Evolutionary conservation across 2,329 filamentous ascomycete genomes (phyloP).

Genomic region (Pseudogymnoascus verrucosus): DNA sequence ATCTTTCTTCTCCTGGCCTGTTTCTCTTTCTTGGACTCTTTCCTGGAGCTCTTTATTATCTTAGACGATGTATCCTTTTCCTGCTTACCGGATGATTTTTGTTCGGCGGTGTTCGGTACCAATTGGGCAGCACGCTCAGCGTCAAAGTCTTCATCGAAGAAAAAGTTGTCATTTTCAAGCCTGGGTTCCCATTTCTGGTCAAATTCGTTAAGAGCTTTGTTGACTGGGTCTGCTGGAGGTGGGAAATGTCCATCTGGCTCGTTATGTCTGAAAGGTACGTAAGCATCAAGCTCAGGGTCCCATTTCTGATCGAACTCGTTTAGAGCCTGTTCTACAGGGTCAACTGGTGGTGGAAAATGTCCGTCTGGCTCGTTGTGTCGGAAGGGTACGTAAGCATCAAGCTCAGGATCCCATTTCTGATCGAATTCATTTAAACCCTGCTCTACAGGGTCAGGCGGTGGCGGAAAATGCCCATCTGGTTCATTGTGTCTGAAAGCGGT

Average conservation of each 20-base stretch:
- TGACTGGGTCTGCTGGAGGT: slow-evolving; percentile 14
- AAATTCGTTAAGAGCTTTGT: slow-evolving; percentile 3
- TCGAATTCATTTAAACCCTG: slow-evolving; percentile 9
- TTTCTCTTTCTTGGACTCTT: slow-evolving; percentile 20
- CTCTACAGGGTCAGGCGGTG: slow-evolving; percentile 11
- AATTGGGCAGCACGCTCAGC: background rate
- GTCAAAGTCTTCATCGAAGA: background rate
- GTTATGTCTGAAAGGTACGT: slow-evolving; percentile 20
- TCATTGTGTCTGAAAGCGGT: slow-evolving; percentile 27
- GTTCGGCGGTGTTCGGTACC: background rate
- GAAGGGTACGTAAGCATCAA: slow-evolving; percentile 25
- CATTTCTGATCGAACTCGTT: slow-evolving; percentile 19
- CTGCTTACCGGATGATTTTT: background rate
- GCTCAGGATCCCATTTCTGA: background rate
- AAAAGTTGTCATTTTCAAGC: slow-evolving; percentile 7
- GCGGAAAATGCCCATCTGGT: slow-evolving; percentile 30
- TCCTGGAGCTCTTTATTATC: slow-evolving; percentile 7
- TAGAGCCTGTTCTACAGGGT: background rate
- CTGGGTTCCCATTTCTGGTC: slow-evolving; percentile 9
- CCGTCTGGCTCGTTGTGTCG: slow-evolving; percentile 21
- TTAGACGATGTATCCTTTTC: background rate
- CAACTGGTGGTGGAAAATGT: slow-evolving; percentile 16
- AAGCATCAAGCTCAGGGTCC: slow-evolving; percentile 7
- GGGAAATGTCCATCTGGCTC: slow-evolving; percentile 21
- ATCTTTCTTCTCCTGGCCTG: slow-evolving; percentile 20